phyloP scores from a whole-genome alignment of 1,139 yeast species.

The Pneumocystis murina region DNA sequence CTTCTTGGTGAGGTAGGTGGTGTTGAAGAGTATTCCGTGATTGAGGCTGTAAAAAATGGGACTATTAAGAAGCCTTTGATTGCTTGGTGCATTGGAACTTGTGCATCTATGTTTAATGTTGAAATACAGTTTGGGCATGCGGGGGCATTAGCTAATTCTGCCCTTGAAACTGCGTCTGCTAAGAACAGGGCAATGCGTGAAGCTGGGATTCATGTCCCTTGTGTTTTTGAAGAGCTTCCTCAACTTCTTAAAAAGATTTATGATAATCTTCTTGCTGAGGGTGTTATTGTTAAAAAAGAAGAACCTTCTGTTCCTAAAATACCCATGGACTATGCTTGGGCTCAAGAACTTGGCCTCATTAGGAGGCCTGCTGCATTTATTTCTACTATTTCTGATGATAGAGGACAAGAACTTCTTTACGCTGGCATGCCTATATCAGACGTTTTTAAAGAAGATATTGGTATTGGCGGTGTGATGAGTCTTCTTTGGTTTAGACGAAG shows the following conservation, averaged over 20 bases:
- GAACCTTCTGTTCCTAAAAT: slow-evolving; percentile 36
- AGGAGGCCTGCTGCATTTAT: slow-evolving; percentile 36
- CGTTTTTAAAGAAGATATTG: slow-evolving; percentile 34
- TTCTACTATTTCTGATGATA: slow-evolving; percentile 34
- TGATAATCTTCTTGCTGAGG: slow-evolving; percentile 26
- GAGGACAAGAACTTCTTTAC: slow-evolving; percentile 33
- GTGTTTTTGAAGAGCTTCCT: slow-evolving; percentile 34
- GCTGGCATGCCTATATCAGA: slow-evolving; percentile 36
- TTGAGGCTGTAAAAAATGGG: slow-evolving; percentile 33
- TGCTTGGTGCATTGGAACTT: slow-evolving; percentile 37
- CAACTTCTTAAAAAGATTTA: slow-evolving; percentile 27
- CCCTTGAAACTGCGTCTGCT: slow-evolving; percentile 31
- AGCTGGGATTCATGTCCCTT: slow-evolving; percentile 33
- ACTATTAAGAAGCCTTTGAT: slow-evolving; percentile 33
- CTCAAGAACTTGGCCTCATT: slow-evolving; percentile 33
- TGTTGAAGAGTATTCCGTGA: slow-evolving; percentile 35
- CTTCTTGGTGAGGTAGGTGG: slow-evolving; percentile 36
- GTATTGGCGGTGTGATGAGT: slow-evolving; percentile 36
- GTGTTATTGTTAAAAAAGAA: slow-evolving; percentile 26
- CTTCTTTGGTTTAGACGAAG: slow-evolving; percentile 34
- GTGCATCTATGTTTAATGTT: slow-evolving; percentile 35
- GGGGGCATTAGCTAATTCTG: slow-evolving; percentile 35
- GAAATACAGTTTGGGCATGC: slow-evolving; percentile 38
- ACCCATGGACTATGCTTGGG: slow-evolving; percentile 36
- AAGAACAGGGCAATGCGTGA: slow-evolving; percentile 34